phyloP scores from a whole-genome alignment of 2,329 filamentous ascomycete genomes.

The Trichoderma sp. region DNA sequence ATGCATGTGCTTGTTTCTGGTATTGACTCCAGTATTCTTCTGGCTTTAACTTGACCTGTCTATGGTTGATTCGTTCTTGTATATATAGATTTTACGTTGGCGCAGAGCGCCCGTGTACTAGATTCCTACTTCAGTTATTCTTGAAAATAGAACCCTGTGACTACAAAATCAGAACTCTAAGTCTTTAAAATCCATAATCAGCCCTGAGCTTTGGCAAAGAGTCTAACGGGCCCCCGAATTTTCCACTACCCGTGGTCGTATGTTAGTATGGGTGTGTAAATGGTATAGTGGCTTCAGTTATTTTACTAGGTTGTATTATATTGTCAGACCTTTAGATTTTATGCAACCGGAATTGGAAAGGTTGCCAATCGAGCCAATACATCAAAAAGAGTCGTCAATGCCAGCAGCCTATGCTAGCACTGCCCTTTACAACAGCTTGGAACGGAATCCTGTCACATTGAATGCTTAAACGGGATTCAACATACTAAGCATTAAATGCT shows the following conservation, averaged over 20 bases:
- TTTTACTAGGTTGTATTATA: too few species aligned
- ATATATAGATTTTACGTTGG: background rate
- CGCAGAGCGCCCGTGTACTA: background rate
- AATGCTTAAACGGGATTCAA: too few species aligned
- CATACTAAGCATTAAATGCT: too few species aligned
- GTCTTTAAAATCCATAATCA: background rate
- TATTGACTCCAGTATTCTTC: background rate
- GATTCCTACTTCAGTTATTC: background rate
- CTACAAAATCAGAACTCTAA: background rate
- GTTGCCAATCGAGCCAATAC: too few species aligned
- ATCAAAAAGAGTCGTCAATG: too few species aligned
- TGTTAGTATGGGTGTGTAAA: background rate
- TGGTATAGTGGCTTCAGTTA: too few species aligned
- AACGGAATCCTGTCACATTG: too few species aligned
- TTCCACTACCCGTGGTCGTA: background rate
- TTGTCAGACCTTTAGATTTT: too few species aligned
- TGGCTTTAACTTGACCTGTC: background rate
- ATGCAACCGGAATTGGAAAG: too few species aligned
- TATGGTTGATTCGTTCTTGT: background rate
- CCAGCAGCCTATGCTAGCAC: too few species aligned
- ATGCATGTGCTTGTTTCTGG: background rate
- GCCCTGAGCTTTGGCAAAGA: fast-evolving
- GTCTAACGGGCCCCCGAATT: background rate
- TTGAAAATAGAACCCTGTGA: background rate
- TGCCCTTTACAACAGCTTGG: too few species aligned